Conservation (phyloP, 306 rosid genomes). For the Vicia villosa region DNA sequence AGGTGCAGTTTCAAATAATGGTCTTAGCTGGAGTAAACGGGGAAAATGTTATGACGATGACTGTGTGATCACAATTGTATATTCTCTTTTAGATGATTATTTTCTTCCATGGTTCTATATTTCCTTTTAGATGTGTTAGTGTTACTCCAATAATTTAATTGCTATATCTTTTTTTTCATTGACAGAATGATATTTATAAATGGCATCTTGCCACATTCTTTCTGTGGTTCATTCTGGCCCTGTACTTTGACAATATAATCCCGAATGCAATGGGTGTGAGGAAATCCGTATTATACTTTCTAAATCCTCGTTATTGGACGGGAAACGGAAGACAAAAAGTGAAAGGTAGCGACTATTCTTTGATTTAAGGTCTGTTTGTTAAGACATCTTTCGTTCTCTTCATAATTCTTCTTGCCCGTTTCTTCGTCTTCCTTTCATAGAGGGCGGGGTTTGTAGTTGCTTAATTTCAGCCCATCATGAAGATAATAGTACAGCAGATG, state of each 20-base stretch:
- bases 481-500: constrained; percentile 62
- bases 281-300: constrained; percentile 70
- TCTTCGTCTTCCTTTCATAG: constrained; percentile 42
- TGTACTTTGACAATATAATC: constrained; percentile 83
- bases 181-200: constrained; percentile 67
- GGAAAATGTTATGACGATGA: constrained; percentile 46
- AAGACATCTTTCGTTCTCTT: constrained; percentile 30
- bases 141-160: constrained; percentile 4
- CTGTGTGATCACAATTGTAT: constrained; percentile 78
- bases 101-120: constrained; percentile 10
- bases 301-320: constrained; percentile 72
- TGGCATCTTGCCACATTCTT: constrained; percentile 73
- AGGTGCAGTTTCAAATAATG: constrained; percentile 53
- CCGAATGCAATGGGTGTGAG: constrained; percentile 89
- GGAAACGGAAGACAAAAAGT: constrained; percentile 76
- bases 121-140: constrained; percentile 16
- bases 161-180: constrained; percentile 39
- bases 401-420: constrained; percentile 5
- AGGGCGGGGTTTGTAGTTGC: constrained; percentile 85
- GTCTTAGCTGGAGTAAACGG: constrained; percentile 80
- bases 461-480: constrained; percentile 46
- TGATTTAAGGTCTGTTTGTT: constrained; percentile 21
- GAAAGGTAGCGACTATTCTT: constrained; percentile 52
- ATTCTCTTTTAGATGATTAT: constrained; percentile 15
- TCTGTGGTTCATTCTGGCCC: constrained; percentile 78